These are phyloP conservation scores for Prunus mira DNA, from an alignment of 306 rosid species.

Conservation along the genomic window DNA sequence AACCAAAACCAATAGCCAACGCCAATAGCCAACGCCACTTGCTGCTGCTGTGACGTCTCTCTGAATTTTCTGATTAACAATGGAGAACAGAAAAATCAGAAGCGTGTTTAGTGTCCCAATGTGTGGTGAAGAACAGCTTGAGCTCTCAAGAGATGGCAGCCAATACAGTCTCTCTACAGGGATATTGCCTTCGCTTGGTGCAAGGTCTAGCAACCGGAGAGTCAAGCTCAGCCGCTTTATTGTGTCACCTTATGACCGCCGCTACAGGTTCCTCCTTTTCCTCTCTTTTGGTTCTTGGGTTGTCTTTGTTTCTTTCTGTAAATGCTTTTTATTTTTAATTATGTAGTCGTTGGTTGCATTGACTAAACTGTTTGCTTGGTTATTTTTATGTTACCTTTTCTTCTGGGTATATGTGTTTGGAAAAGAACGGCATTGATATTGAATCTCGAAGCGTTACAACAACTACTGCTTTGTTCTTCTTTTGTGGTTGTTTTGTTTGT, in stretches of 20 bases:
- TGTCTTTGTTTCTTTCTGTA: neutral
- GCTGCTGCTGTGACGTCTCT: neutral
- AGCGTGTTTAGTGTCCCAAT: slow-evolving; percentile 35
- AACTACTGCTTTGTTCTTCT: neutral
- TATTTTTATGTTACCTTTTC: neutral
- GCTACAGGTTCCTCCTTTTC: slow-evolving; percentile 51
- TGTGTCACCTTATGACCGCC: slow-evolving; percentile 70
- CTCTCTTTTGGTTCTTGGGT: neutral
- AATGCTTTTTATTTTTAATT: neutral
- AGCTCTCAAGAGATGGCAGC: slow-evolving; percentile 78
- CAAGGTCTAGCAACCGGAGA: slow-evolving; percentile 53
- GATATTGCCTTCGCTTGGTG: slow-evolving; percentile 81
- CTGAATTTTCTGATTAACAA: neutral
- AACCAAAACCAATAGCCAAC: neutral
- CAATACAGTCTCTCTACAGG: slow-evolving; percentile 78
- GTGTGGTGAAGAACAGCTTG: slow-evolving; percentile 61
- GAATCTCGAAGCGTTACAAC: neutral
- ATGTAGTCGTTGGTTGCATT: neutral
- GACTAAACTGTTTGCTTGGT: neutral
- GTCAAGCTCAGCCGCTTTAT: slow-evolving; percentile 43
- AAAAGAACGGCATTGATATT: slow-evolving; percentile 9
- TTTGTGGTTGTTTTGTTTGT: neutral
- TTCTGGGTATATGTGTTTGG: slow-evolving; percentile 4
- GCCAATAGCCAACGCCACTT: neutral
- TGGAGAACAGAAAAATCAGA: slow-evolving; percentile 18